Percentiles rank a stretch among this genome's conserved stretches.
phyloP scores from a whole-genome alignment of 805 yeast species.

The Yarrowia sp. region DNA sequence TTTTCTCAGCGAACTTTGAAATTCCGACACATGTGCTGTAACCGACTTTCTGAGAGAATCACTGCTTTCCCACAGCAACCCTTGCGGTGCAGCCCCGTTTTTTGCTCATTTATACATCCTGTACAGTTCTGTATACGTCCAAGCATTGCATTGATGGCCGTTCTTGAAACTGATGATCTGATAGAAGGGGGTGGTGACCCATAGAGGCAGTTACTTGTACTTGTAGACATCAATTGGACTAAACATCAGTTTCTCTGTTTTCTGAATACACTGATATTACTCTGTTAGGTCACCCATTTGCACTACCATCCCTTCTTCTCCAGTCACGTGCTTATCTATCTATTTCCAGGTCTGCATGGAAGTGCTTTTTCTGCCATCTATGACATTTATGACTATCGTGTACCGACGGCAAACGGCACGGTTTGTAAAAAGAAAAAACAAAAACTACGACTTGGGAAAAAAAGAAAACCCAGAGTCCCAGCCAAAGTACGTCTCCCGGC shows the following conservation, averaged over 20 bases:
- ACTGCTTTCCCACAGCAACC: background rate
- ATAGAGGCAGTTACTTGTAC: too few species aligned
- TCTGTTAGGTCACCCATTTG: too few species aligned
- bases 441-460: background rate
- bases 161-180: background rate
- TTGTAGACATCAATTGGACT: too few species aligned
- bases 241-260: too few species aligned
- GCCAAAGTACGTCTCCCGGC: background rate
- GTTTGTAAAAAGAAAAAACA: background rate
- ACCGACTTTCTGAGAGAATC: too few species aligned
- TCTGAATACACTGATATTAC: too few species aligned
- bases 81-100: background rate
- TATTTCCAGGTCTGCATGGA: conserved; percentile 8
- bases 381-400: background rate
- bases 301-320: too few species aligned
- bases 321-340: conserved; percentile 1
- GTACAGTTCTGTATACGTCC: background rate
- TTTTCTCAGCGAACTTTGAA: background rate
- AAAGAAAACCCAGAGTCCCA: background rate
- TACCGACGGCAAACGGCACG: background rate
- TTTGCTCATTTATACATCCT: conserved; percentile 6
- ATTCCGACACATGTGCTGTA: background rate
- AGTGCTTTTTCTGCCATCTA: background rate
- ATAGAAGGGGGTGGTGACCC: too few species aligned
- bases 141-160: background rate